Conservation (phyloP, 495 filamentous ascomycete genomes). For the Polyplosphaeria fusca region DNA sequence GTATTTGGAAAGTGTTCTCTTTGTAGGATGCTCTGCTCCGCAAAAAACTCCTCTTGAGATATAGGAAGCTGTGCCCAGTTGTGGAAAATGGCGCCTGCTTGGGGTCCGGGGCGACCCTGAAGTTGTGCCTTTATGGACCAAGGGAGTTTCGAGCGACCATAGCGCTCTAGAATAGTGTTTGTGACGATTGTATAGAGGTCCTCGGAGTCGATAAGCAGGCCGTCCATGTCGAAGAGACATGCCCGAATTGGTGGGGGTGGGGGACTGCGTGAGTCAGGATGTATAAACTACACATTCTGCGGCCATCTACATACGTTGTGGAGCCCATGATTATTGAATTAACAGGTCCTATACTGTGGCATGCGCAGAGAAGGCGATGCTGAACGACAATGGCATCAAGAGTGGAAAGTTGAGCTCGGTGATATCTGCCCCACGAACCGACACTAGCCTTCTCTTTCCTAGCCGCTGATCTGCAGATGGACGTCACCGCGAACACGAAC, state of each 20-base stretch:
- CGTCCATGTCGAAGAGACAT: constrained; percentile 99
- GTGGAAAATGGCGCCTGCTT: constrained; percentile 62
- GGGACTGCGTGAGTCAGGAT: background rate
- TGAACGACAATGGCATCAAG: too few species aligned
- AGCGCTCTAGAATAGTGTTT: constrained; percentile 73
- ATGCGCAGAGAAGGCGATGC: too few species aligned
- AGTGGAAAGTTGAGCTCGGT: too few species aligned
- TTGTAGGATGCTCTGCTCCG: constrained; percentile 60
- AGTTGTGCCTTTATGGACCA: constrained; percentile 94
- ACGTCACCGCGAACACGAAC: too few species aligned
- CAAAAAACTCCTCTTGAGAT: constrained; percentile 57
- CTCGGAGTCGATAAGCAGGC: constrained; percentile 88
- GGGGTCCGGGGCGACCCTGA: constrained; percentile 82
- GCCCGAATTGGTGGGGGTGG: constrained; percentile 69
- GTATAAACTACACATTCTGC: background rate
- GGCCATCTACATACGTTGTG: background rate
- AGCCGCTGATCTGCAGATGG: too few species aligned
- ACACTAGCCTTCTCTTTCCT: background rate
- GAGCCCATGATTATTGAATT: background rate
- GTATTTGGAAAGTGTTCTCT: constrained; percentile 66
- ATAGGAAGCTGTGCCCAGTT: constrained; percentile 90
- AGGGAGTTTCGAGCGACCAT: constrained; percentile 68
- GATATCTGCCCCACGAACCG: too few species aligned
- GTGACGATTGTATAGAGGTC: constrained; percentile 84
- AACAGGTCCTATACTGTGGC: too few species aligned